Evolutionary conservation across 2,329 filamentous ascomycete species (phyloP), one percentile per base, ranked within the genome.

Genomic region (Trichoderma oligosporum): DNA sequence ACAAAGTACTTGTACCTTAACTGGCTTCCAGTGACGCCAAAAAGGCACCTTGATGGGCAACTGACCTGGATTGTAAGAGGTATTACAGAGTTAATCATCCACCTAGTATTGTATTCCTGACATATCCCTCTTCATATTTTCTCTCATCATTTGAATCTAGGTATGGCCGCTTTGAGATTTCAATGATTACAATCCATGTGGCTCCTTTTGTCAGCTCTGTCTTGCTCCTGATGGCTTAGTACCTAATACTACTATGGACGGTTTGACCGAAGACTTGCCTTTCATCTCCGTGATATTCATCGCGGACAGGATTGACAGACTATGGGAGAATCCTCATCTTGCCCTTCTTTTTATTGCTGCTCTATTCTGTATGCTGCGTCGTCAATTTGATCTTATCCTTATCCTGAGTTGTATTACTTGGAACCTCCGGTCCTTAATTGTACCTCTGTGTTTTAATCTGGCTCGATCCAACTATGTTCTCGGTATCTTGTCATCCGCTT

Each of bases 31-130:
- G 29, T 7, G 25, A 31, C 20, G 22, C 22, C n/a, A 18, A 24
- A 29, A 35, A 54, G 45, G 59, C 59, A 69, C 68, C 68, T 68
- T 70, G 68, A 70, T 70, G 65, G 68, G 61, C 61, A 66, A 47
- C 11, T 48, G 25, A 24, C 25, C n/a, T 27, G 31, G 35, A 18
- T 41, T 41, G 7, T 20, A 16, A 8, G 29, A 44, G 53, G n/a
- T 27, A 48, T 31, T 48, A n/a, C 25, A 14, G 7, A 12, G 35
- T 7, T 14, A 38, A 14, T 12, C 7, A 14, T 46, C 51, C 18
- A 53, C 54, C n/a, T n/a, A n/a, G n/a, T 16, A 14, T 27, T 6
- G 7, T 45, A 22, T 8, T 4, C n/a, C 24, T 11, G 42, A 20
- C 25, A 24, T 22, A 47, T 39, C 42, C 29, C 31, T 41, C 25